A percentile compares a stretch with the other conserved stretches of the same genome.
Conservation (phyloP, 306 rosid species). For the Quercus berberidifolia region DNA sequence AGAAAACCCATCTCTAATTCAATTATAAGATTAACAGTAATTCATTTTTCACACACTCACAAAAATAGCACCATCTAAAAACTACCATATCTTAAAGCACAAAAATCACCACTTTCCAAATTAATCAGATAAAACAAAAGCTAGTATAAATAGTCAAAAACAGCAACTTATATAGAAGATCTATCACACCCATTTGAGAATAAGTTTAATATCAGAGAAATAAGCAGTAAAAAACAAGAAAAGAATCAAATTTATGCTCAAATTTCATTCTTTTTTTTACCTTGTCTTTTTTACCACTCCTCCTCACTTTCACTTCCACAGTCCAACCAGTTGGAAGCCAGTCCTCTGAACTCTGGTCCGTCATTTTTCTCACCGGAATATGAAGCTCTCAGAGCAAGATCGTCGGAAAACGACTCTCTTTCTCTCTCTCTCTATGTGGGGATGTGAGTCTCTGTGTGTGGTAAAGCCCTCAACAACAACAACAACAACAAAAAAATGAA, state of each 20-base stretch:
- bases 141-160: not conserved
- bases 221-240: not conserved
- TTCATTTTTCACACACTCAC: not conserved
- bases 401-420: not conserved
- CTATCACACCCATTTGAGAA: conserved; percentile 17
- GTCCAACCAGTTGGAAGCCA: conserved; percentile 75
- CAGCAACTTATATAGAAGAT: conserved; percentile 20
- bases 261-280: conserved; percentile 20
- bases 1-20: not conserved
- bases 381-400: conserved; percentile 4
- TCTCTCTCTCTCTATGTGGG: not conserved
- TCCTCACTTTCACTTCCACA: conserved; percentile 48
- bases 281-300: conserved; percentile 66
- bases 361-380: conserved; percentile 44
- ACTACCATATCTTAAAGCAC: not conserved
- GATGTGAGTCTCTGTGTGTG: not conserved
- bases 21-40: not conserved
- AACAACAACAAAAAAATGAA: not conserved
- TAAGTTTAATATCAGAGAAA: not conserved
- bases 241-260: not conserved
- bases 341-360: conserved; percentile 33
- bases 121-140: conserved; percentile 5
- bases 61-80: not conserved
- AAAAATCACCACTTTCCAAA: not conserved
- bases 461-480: not conserved